phyloP scores from a whole-genome alignment of 208 protist genomes.

The Cochliopodium minus region DNA sequence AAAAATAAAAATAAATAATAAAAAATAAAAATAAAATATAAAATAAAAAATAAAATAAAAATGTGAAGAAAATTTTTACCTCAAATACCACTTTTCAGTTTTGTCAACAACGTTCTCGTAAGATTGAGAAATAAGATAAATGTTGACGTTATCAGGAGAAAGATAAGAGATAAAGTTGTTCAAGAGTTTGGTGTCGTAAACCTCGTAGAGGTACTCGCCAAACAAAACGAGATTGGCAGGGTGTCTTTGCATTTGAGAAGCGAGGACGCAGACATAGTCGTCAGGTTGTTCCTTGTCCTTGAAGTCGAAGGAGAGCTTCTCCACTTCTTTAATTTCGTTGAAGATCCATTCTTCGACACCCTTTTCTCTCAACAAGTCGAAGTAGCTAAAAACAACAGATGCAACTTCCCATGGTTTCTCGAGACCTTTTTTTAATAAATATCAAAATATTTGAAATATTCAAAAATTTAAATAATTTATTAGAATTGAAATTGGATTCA shows the following conservation, averaged over 20 bases:
- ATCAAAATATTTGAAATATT: too few species aligned
- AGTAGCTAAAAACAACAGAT: constrained; percentile 37
- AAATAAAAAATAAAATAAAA: too few species aligned
- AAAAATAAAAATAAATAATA: too few species aligned
- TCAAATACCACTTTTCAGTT: constrained; percentile 1
- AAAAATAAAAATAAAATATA: too few species aligned
- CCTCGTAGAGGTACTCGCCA: constrained; percentile 27
- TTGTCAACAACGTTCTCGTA: neutral
- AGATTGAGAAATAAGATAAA: neutral
- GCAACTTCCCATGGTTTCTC: too few species aligned
- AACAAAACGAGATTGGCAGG: constrained; percentile 38
- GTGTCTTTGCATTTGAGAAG: constrained; percentile 26
- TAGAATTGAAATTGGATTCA: too few species aligned
- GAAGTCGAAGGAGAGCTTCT: constrained; percentile 36
- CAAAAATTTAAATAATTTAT: too few species aligned
- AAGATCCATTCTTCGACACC: constrained; percentile 40
- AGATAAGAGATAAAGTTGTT: neutral
- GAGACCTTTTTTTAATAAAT: too few species aligned
- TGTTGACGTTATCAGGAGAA: neutral
- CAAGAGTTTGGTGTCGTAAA: constrained; percentile 26
- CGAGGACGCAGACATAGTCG: constrained; percentile 34
- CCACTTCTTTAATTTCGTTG: constrained; percentile 39
- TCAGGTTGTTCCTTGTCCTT: constrained; percentile 20
- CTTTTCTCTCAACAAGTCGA: constrained; percentile 26
- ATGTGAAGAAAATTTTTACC: too few species aligned